Base-by-base conservation (phyloP, 1,284 basidiomycete genomes). In the Naganishia sp. region DNA sequence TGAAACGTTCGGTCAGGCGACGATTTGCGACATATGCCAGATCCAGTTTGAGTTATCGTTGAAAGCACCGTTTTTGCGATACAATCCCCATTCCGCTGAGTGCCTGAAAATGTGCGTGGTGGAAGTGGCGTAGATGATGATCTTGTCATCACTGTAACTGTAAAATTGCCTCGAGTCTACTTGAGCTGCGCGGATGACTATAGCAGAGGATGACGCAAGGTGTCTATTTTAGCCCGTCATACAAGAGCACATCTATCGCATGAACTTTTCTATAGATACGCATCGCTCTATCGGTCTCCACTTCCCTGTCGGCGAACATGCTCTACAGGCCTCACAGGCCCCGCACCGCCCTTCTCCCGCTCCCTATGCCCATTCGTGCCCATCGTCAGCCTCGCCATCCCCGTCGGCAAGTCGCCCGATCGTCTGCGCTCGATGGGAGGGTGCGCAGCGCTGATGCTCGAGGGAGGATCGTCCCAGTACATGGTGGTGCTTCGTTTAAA, bases 391-490 rank as follows among this genome's bases (percentile, higher is more conserved):
- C 45, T 33, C 3, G 48, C 36, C 59, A 61, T 61, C 16, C 48
- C 50, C 9, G 28, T 25, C 48, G 59, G 59, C 48, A 61, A 16
- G 28, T 61, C 59, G 31, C 48, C 44, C 21, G 59, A 61, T 36
- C 49, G 31, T 61, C 33, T 36, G 11, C 59, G 13, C 39, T 61
- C 59, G 36, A 52, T 61, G 46, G 57, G 33, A 2, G 57, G 57
- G 10, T 48, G 50, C 11, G 48, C 57, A 36, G 59, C 23, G 15
- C 39, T 48, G 11, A 43, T 10, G 36, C 48, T 36, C 43, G 49
- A 46, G 6, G 21, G 48, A 16, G 59, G 23, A 10, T 68, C 68
- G 36, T 68, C 68, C 68, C 68, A 68, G 44, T 66, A 68, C 68
- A 68, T 68, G 28, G 68, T 68, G 15, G 55, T 48, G 9, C 59